These are phyloP conservation scores for Ophiostoma australiae DNA, from an alignment of 2,329 filamentous ascomycete genomes.

Conservation along the genomic window DNA sequence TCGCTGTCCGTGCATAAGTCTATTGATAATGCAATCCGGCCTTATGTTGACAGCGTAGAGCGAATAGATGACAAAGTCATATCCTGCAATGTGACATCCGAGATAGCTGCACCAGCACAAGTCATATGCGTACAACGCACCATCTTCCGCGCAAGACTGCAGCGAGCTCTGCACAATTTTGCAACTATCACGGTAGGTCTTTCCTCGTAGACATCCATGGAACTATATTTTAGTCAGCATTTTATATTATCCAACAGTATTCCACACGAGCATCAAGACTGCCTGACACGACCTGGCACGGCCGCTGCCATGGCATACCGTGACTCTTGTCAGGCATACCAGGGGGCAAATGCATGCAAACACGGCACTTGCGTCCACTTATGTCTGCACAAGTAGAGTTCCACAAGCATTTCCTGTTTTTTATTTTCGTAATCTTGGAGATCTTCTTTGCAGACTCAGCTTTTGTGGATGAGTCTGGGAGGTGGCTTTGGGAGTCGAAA, in stretches of 20 bases:
- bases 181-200: background rate
- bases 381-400: background rate
- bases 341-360: background rate
- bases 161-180: background rate
- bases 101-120: background rate
- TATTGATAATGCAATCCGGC: background rate
- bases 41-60: background rate
- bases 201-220: background rate
- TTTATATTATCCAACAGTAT: background rate
- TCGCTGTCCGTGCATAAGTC: background rate
- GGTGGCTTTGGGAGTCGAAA: background rate
- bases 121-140: background rate
- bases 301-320: background rate
- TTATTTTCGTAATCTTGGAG: background rate
- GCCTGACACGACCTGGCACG: background rate
- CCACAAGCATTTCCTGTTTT: conserved; percentile 5
- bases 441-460: too few species aligned
- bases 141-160: background rate
- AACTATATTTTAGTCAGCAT: background rate
- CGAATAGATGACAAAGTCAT: background rate
- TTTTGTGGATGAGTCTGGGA: too few species aligned
- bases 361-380: background rate
- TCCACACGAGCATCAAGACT: background rate
- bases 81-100: background rate
- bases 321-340: background rate